Evolutionary conservation across 306 rosid genomes (phyloP).

Genomic region (Castanea crenata): DNA sequence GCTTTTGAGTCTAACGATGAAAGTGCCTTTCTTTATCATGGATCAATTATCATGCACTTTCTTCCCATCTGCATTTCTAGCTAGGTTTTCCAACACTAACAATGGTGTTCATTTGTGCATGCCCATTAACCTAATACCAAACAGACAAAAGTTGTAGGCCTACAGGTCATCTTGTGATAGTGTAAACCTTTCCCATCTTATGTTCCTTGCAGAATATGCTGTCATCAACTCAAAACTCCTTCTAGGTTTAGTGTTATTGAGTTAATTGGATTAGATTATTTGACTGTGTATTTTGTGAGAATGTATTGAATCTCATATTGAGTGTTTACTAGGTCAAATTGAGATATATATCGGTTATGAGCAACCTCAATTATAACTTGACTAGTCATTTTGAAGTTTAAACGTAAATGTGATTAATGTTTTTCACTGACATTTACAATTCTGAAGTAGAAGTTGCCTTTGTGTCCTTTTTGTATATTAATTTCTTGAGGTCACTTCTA

Average conservation of each 20-base stretch:
- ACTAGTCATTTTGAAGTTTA: no score
- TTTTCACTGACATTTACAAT: no score
- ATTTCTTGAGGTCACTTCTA: not conserved
- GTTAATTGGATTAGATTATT: no score
- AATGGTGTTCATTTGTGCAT: not conserved
- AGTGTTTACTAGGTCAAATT: no score
- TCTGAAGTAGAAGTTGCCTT: not conserved
- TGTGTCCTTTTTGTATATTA: not conserved
- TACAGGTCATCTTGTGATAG: slow-evolving; percentile 12
- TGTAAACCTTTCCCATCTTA: not conserved
- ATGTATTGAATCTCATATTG: no score
- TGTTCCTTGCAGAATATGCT: slow-evolving; percentile 1
- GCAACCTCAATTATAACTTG: no score
- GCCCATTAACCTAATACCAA: slow-evolving; percentile 18
- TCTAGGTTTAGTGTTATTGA: not conserved
- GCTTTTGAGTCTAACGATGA: slow-evolving; percentile 76
- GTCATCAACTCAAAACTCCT: slow-evolving; percentile 15
- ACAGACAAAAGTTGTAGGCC: not conserved
- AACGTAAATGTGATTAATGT: no score
- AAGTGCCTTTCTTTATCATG: slow-evolving; percentile 65
- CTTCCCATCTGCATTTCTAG: slow-evolving; percentile 19
- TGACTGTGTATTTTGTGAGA: no score
- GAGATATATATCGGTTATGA: no score
- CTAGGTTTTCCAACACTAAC: slow-evolving; percentile 11
- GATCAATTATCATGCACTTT: slow-evolving; percentile 28